phyloP scores from a whole-genome alignment of 1,139 yeast genomes.

The Saccharomyces hybrid region DNA sequence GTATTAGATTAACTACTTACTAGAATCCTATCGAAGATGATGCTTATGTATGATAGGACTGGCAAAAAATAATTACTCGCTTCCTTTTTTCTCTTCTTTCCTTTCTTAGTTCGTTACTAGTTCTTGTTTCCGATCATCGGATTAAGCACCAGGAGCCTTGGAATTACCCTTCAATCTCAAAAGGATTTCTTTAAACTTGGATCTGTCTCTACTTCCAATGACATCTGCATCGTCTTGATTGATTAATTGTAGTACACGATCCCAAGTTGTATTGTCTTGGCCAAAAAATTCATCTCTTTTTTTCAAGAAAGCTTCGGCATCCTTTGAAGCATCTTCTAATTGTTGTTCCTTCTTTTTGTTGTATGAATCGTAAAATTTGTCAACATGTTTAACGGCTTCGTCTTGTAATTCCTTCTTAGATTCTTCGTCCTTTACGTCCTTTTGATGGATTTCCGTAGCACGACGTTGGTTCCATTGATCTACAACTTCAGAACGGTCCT shows the following conservation, averaged over 20 bases:
- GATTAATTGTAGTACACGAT: constrained; percentile 54
- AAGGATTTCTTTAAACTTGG: constrained; percentile 24
- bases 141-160: constrained; percentile 63
- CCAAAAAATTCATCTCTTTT: constrained; percentile 72
- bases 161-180: constrained; percentile 59
- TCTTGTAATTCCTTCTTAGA: constrained; percentile 62
- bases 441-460: constrained; percentile 68
- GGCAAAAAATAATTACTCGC: not conserved
- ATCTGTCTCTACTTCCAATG: constrained; percentile 53
- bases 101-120: not conserved
- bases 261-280: constrained; percentile 76
- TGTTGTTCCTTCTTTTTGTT: constrained; percentile 72
- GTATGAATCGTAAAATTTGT: constrained; percentile 90
- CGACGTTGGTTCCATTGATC: constrained; percentile 82
- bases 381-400: constrained; percentile 77
- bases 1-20: not conserved
- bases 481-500: constrained; percentile 48
- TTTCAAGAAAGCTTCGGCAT: constrained; percentile 63
- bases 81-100: not conserved
- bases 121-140: not conserved
- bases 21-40: not conserved
- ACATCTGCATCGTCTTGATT: constrained; percentile 37
- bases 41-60: not conserved
- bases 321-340: constrained; percentile 29
- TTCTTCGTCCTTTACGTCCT: constrained; percentile 65